Base-by-base conservation (phyloP, 2,329 filamentous ascomycete species). In the Aspergillus ochraceus region DNA sequence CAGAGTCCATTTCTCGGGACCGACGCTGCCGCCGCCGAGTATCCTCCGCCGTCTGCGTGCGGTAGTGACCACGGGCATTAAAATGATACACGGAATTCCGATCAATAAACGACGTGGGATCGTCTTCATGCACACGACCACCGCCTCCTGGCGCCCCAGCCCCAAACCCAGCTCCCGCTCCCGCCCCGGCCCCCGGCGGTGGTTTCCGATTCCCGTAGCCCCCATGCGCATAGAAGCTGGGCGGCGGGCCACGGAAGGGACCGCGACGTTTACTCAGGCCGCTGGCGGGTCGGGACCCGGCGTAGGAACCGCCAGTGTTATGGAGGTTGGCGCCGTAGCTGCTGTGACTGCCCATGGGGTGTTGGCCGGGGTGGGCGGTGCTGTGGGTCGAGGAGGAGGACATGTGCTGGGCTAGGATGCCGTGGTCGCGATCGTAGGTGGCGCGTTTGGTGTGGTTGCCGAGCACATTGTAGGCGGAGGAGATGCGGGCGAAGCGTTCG, bases 221-320 rank as follows among this genome's bases (percentile, higher is more conserved):
- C 4, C 92, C 92, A 62, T 84, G 88, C 19, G 88, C 84, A 76
- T 92, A 97, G 79, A 97, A 98, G 64, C 87, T 91, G 0, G 94
- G 93, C 54, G 95, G 93, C 3, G 95, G 94, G 0, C 94, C 94
- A 20, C 85, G 86, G 76, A 96, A 97, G 4, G 88, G 83, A 2
- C 87, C 86, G 2, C 91, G 83, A 24, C 94, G 85, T 46, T 89
- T 85, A 72, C 88, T 92, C 32, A 99, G 80, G 0, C 95, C 95
- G 1, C 87, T 91, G 0, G 95, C 87, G 0, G 93, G 88, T 0
- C 95, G 86, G 1, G 89, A 79, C 1, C 81, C 82, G 39, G 79
- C 81, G 66, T 83, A 81, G 42, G 79, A 81, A 0, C 64, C 56
- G 45, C 80, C 79, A 22, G 67, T 62, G 32, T 64, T 64, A 29